Evolutionary conservation across 495 filamentous ascomycete genomes (phyloP).

Genomic region (Xylaria palmicola): DNA sequence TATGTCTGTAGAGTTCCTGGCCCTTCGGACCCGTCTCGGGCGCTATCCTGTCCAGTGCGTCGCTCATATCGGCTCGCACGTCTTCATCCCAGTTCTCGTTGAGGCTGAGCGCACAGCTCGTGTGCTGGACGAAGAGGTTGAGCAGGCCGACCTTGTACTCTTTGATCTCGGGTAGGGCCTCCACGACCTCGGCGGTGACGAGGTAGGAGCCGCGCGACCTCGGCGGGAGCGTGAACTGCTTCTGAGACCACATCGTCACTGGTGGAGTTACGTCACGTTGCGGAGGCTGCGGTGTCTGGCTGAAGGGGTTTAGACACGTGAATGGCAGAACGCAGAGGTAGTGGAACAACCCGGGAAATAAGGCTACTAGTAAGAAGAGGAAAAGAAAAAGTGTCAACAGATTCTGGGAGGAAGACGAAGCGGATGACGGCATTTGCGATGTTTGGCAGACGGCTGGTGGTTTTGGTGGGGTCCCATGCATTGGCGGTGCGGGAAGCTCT

Average conservation of each 20-base stretch:
- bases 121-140: constrained; percentile 89
- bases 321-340: constrained; percentile 46
- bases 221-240: constrained; percentile 71
- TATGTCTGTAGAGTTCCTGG: constrained; percentile 82
- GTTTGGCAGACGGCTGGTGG: not conserved
- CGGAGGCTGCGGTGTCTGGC: constrained; percentile 16
- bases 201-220: constrained; percentile 83
- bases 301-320: constrained; percentile 28
- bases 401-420: constrained; percentile 24
- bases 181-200: constrained; percentile 70
- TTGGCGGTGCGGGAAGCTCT: not conserved
- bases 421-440: constrained; percentile 31
- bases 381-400: constrained; percentile 47
- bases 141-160: constrained; percentile 82
- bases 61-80: constrained; percentile 79
- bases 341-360: constrained; percentile 58
- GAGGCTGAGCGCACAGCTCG: constrained; percentile 76
- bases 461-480: constrained; percentile 17
- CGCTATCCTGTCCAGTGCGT: constrained; percentile 86
- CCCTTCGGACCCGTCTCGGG: constrained; percentile 63
- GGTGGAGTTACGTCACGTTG: constrained; percentile 17
- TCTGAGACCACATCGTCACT: constrained; percentile 70
- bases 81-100: constrained; percentile 83
- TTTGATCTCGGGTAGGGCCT: constrained; percentile 69
- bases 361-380: constrained; percentile 47